Conservation (phyloP, 768 basidiomycete genomes). For the Boletus pseudopeckii region DNA sequence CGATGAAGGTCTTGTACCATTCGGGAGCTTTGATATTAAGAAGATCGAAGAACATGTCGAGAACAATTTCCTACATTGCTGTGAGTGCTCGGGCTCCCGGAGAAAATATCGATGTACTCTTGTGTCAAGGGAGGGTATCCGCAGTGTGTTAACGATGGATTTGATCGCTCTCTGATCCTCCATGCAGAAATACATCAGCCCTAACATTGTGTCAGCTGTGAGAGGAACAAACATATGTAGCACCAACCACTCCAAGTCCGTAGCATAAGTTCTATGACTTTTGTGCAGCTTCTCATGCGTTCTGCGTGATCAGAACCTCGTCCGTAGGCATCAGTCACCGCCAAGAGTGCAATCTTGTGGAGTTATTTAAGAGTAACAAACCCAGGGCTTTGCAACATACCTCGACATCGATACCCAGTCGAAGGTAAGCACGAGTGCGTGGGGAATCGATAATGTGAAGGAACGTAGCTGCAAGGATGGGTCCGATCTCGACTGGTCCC, state of each 20-base stretch:
- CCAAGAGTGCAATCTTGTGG: slow-evolving; percentile 74
- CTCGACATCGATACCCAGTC: slow-evolving; percentile 86
- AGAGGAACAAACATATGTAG: neutral
- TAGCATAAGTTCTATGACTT: slow-evolving; percentile 78
- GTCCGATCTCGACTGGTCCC: slow-evolving; percentile 78
- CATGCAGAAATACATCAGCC: slow-evolving; percentile 92
- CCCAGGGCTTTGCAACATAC: slow-evolving; percentile 38
- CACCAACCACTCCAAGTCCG: slow-evolving; percentile 89
- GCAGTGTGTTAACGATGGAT: slow-evolving; percentile 78
- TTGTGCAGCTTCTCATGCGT: slow-evolving; percentile 71
- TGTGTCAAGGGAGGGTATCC: slow-evolving; percentile 84
- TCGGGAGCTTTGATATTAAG: slow-evolving; percentile 89
- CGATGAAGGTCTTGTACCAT: slow-evolving; percentile 92
- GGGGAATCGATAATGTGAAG: slow-evolving; percentile 85
- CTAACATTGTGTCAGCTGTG: slow-evolving; percentile 37
- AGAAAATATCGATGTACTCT: slow-evolving; percentile 45
- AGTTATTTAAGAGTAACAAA: neutral
- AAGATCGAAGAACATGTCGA: slow-evolving; percentile 93
- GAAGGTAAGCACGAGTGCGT: slow-evolving; percentile 69
- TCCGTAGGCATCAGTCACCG: slow-evolving; percentile 90
- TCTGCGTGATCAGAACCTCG: slow-evolving; percentile 77
- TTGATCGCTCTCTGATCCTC: slow-evolving; percentile 83
- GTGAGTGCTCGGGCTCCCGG: slow-evolving; percentile 9
- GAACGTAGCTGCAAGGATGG: slow-evolving; percentile 75
- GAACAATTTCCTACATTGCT: slow-evolving; percentile 72